Percentiles rank a stretch among this genome's conserved stretches.
Conservation (phyloP, 345 rosid species). For the Eucalyptus sp. region DNA sequence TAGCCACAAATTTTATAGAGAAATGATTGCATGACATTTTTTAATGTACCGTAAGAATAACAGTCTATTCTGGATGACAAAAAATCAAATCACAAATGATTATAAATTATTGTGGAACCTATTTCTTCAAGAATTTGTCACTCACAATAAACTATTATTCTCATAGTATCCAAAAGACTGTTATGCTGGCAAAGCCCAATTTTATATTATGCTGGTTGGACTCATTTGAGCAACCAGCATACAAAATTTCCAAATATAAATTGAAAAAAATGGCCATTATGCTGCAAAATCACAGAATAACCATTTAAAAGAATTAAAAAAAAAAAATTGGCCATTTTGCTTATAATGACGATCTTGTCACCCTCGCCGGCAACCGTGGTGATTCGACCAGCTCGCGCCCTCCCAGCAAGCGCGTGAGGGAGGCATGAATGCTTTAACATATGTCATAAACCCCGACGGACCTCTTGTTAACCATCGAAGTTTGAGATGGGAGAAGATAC, state of each 20-base stretch:
- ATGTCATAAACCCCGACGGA: not conserved
- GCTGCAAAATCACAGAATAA: no score
- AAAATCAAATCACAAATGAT: no score
- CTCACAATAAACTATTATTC: no score
- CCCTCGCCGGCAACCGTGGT: not conserved
- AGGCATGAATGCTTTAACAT: not conserved
- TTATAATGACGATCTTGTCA: not conserved
- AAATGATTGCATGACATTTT: not conserved
- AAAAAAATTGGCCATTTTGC: not conserved
- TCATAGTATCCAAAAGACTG: no score
- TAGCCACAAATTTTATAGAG: no score
- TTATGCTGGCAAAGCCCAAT: not conserved
- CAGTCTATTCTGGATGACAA: fast-evolving
- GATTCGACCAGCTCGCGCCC: not conserved
- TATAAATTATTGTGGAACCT: no score
- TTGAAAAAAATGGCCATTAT: no score
- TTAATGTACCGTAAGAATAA: not conserved
- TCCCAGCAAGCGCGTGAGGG: not conserved
- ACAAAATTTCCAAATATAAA: no score
- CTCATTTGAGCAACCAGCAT: no score
- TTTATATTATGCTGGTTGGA: no score
- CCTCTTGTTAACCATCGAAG: not conserved
- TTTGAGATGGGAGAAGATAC: not conserved
- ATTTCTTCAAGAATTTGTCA: no score
- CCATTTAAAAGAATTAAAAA: no score